Conservation (phyloP, 2,329 filamentous ascomycete species). For the Alternaria sp. region DNA sequence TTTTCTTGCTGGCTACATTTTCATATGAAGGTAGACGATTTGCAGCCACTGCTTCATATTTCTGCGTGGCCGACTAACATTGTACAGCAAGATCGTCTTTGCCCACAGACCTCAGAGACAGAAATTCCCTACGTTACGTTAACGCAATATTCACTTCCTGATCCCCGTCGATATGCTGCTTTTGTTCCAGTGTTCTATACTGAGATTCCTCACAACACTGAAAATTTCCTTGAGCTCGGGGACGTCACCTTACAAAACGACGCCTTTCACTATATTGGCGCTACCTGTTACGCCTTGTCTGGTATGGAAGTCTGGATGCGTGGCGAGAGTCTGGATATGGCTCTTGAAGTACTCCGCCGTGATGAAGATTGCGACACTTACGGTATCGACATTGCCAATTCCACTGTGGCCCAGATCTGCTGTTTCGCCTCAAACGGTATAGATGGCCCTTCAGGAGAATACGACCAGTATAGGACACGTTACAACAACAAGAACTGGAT, state of each 20-base stretch:
- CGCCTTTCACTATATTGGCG: conserved; percentile 16
- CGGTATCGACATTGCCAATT: conserved; percentile 29
- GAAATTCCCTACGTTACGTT: neutral
- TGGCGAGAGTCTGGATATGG: conserved; percentile 30
- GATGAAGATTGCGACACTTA: conserved; percentile 12
- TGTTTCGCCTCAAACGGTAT: conserved; percentile 4
- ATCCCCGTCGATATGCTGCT: conserved; percentile 17
- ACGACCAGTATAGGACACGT: conserved; percentile 15
- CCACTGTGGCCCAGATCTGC: conserved; percentile 23
- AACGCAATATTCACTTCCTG: conserved; percentile 1
- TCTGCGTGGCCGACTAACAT: neutral
- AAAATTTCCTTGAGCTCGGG: conserved; percentile 25
- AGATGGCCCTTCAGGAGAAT: conserved; percentile 10
- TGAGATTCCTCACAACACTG: conserved; percentile 3
- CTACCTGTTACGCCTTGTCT: neutral
- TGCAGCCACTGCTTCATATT: neutral
- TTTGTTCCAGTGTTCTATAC: neutral
- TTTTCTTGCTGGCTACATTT: neutral
- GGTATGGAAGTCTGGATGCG: conserved; percentile 22
- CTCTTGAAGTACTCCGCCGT: conserved; percentile 25
- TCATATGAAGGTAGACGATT: neutral
- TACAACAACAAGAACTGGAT: conserved; percentile 32
- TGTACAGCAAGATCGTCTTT: neutral
- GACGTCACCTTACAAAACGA: conserved; percentile 22
- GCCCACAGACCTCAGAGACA: neutral